phyloP scores from a whole-genome alignment of 768 basidiomycete species.

The Suillus decipiens region DNA sequence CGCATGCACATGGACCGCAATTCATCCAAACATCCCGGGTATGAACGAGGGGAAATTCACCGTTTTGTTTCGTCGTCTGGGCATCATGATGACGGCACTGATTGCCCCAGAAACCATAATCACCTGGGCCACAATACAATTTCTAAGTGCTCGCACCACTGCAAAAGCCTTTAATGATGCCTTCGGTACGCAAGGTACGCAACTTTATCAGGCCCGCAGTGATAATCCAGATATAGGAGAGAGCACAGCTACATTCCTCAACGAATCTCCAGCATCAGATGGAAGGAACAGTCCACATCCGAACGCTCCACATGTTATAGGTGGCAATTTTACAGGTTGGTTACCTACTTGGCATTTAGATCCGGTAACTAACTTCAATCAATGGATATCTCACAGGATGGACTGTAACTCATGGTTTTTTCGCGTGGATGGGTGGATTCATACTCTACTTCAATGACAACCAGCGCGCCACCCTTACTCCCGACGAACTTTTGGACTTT shows the following conservation, averaged over 20 bases:
- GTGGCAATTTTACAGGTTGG: neutral
- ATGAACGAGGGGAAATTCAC: conserved; percentile 12
- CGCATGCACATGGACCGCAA: conserved; percentile 32
- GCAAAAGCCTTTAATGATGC: neutral
- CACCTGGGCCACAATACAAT: conserved; percentile 31
- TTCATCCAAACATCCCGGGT: conserved; percentile 34
- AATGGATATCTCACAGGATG: neutral
- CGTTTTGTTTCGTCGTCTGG: conserved; percentile 13
- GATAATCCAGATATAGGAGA: neutral
- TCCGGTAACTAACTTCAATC: neutral
- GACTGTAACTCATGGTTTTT: conserved; percentile 20
- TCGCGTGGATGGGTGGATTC: conserved; percentile 27
- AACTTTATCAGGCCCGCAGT: neutral
- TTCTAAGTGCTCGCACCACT: conserved; percentile 16
- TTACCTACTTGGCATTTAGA: neutral
- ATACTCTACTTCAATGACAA: conserved; percentile 9
- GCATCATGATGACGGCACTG: conserved; percentile 24
- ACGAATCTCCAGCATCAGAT: neutral
- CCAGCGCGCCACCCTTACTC: conserved; percentile 6
- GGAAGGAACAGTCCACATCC: neutral
- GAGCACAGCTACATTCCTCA: neutral
- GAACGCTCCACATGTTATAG: neutral
- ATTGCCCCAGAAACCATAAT: conserved; percentile 32
- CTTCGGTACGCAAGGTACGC: neutral
- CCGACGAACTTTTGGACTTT: neutral